Conservation (phyloP, 2,329 filamentous ascomycete species). For the Colletotrichum cordylinicola region DNA sequence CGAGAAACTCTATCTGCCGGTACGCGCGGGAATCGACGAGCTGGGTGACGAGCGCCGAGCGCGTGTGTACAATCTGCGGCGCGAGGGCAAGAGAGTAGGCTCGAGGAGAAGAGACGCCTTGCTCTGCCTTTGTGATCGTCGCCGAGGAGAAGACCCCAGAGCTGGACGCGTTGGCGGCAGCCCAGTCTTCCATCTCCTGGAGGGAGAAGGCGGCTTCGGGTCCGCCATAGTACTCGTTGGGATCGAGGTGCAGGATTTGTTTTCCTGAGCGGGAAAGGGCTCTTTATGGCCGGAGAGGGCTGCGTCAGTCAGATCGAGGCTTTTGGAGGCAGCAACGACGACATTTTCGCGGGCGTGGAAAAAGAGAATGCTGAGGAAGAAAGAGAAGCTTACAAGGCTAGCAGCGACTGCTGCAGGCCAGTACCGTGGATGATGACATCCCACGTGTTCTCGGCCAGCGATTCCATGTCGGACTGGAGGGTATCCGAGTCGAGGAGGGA, state of each 20-base stretch:
- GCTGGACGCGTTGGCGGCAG: conserved; percentile 40
- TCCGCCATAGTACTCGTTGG: conserved; percentile 87
- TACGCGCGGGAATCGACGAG: conserved; percentile 91
- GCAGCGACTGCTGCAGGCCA: conserved; percentile 77
- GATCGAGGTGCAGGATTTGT: conserved; percentile 88
- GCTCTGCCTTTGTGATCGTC: conserved; percentile 37
- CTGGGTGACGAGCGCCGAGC: conserved; percentile 76
- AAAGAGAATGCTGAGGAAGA: conserved; percentile 31
- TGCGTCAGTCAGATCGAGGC: conserved; percentile 75
- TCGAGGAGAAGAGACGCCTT: conserved; percentile 64
- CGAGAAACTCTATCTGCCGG: conserved; percentile 89
- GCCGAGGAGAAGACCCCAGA: conserved; percentile 41
- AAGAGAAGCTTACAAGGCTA: conserved; percentile 70
- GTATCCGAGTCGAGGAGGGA: not conserved
- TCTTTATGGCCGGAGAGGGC: conserved; percentile 62
- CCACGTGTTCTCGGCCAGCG: conserved; percentile 75
- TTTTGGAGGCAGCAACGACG: conserved; percentile 19
- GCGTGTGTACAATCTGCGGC: conserved; percentile 85
- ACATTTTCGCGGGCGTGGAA: conserved; percentile 1
- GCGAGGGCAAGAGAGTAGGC: conserved; percentile 85
- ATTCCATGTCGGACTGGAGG: conserved; percentile 64
- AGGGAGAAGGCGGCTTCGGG: conserved; percentile 85
- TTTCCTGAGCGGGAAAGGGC: conserved; percentile 91
- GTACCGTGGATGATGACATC: conserved; percentile 83
- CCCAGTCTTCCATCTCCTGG: conserved; percentile 82